Conservation (phyloP, 208 protist genomes). For the Acanthamoeba culbertsoni region DNA sequence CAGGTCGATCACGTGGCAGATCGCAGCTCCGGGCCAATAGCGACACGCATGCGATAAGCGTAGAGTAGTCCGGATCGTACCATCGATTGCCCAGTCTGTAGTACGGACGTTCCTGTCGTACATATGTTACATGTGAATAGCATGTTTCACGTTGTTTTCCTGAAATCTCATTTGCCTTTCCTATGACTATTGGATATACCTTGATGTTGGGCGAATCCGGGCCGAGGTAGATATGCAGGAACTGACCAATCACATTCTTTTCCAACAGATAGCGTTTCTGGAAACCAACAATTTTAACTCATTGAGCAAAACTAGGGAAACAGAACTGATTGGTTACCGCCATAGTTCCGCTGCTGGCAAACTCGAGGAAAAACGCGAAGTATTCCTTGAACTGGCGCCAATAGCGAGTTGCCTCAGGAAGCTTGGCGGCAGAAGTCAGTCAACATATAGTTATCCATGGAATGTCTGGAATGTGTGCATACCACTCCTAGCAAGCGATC, state of each 20-base stretch:
- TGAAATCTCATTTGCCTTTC: background rate
- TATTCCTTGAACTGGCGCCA: slow-evolving; percentile 32
- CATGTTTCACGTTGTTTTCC: background rate
- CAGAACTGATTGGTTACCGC: background rate
- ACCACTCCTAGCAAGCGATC: background rate
- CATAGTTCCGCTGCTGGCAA: background rate
- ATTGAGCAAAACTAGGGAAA: background rate
- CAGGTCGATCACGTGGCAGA: background rate
- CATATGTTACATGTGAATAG: background rate
- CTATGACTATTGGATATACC: background rate
- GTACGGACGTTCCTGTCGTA: background rate
- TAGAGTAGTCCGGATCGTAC: slow-evolving; percentile 5
- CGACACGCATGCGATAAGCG: slow-evolving; percentile 7
- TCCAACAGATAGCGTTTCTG: background rate
- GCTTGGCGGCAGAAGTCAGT: background rate
- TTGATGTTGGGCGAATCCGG: background rate
- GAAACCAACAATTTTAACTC: background rate
- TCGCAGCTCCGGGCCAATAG: background rate
- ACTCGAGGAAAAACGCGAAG: slow-evolving; percentile 42
- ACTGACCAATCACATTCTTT: background rate
- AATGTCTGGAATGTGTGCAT: no score
- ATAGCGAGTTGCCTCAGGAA: background rate
- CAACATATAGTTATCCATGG: background rate
- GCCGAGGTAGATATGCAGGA: slow-evolving; percentile 22
- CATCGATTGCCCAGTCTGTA: background rate